Evolutionary conservation across 164 flowering plant species (phyloP).

Genomic region (Nymphaea thermarum): DNA sequence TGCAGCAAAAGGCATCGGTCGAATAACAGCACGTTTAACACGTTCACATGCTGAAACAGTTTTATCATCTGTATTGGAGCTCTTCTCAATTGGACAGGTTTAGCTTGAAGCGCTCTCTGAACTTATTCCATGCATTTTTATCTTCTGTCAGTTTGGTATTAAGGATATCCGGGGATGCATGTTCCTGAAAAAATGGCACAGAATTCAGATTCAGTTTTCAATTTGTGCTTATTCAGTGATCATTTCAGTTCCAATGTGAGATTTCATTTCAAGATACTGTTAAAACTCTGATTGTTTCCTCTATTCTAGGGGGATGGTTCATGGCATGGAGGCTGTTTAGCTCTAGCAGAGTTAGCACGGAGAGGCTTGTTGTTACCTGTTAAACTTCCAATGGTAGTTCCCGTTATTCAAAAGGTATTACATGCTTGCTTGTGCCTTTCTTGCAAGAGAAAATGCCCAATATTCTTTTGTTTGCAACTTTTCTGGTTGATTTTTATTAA

Average conservation of each 20-base stretch:
- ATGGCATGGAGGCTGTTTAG: slow-evolving; percentile 99
- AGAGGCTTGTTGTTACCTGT: slow-evolving; percentile 85
- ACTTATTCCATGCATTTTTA: no score
- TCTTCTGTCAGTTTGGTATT: not conserved
- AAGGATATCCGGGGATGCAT: not conserved
- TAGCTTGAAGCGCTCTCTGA: not conserved
- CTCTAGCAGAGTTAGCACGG: slow-evolving; percentile 92
- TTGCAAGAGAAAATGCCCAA: no score
- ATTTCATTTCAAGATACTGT: no score
- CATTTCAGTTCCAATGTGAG: no score
- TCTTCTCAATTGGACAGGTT: slow-evolving; percentile 85
- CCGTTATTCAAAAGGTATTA: slow-evolving; percentile 68
- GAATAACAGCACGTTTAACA: slow-evolving; percentile 73
- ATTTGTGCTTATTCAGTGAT: no score
- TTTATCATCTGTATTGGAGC: slow-evolving; percentile 70
- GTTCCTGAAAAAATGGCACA: not conserved
- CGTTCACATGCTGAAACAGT: slow-evolving; percentile 76
- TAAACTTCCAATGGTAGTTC: slow-evolving; percentile 85
- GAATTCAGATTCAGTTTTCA: no score
- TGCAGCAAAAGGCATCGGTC: slow-evolving; percentile 98
- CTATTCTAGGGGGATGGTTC: slow-evolving; percentile 90
- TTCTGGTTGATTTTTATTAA: no score
- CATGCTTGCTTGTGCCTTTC: not conserved
- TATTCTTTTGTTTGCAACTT: no score
- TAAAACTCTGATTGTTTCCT: not conserved